Base-by-base conservation (phyloP, 2,329 filamentous ascomycete species). In the Magnaporthiopsis rhizophila region DNA sequence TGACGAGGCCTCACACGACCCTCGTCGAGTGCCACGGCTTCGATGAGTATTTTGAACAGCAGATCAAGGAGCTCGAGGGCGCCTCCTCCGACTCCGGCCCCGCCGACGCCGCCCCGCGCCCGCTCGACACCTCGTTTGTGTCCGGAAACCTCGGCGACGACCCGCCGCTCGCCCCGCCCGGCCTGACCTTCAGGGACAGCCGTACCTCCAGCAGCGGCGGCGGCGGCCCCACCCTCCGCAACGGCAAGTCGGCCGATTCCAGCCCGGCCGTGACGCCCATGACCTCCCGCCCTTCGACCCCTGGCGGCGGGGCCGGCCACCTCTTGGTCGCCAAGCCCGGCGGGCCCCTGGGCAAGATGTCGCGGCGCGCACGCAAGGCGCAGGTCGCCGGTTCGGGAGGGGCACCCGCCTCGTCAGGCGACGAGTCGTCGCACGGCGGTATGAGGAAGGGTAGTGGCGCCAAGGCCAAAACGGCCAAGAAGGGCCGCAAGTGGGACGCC, bases 31-130 rank as follows among this genome's bases (percentile, higher is more conserved):
- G 92, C 77, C 74, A 81, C 63, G 84, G 86, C 62, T 99, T 99
- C 73, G 92, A 96, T 73, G 84, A 89, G 70, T 98, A 97, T 76
- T 99, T 98, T 74, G 91, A 98, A 74, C 90, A 96, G 72, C 92
- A 98, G 77, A 80, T 98, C 67, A 84, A 86, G 68, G 91, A 97
- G 74, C 82, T 99, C 26, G 92, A 87, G 71, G 84, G 83, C 67
- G 79, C 81, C 32, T 82, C 79, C 67, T 82, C 79, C 67, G 72
- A 71, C 56, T 74, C 56, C 21, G 70, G 69, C 59, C 67, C 67
- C 61, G 69, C 62, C 64, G 67, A 67, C 61, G 67, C 65, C 67
- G 50, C 53, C 32, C 45, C 66, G 32, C 66, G 68, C 45, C 67
- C 74, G 15, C 68, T 72, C 30, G 72, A 76, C 64, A 75, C 78